A percentile compares a stretch with the other conserved stretches of the same genome.
Conservation (phyloP, 352 stramenopile genomes). For the Thalassiosira ordinaria region DNA sequence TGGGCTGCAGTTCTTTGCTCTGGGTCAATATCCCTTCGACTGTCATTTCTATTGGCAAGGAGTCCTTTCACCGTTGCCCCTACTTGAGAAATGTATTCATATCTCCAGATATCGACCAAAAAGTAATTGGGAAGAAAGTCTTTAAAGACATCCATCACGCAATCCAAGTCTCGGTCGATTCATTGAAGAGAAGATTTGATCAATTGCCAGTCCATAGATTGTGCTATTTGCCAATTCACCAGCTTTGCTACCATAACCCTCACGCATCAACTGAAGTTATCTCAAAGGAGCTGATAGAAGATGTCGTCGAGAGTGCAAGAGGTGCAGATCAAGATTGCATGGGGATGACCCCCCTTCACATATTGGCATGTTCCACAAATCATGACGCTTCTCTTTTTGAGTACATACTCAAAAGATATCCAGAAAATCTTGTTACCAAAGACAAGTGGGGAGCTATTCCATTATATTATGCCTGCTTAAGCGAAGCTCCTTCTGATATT, state of each 20-base stretch:
- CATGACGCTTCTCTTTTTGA: constrained; percentile 15
- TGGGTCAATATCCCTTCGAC: background rate
- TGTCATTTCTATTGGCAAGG: background rate
- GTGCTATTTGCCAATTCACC: too few species aligned
- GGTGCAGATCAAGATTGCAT: constrained; percentile 12
- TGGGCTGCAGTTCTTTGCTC: background rate
- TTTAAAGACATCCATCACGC: too few species aligned
- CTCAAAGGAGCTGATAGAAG: background rate
- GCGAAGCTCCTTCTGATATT: constrained; percentile 17
- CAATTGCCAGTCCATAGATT: background rate
- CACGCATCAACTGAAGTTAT: background rate
- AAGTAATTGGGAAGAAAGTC: background rate
- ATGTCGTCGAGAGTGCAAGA: background rate
- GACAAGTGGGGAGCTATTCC: constrained; percentile 35
- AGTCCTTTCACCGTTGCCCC: background rate
- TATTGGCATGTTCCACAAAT: constrained; percentile 31
- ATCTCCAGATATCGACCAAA: background rate
- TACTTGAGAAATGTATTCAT: background rate
- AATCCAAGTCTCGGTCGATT: too few species aligned
- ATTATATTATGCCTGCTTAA: constrained; percentile 29
- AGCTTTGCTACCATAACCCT: too few species aligned
- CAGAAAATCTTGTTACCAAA: constrained; percentile 18
- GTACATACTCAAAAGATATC: constrained; percentile 23
- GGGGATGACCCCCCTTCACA: constrained; percentile 44
- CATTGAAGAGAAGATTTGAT: background rate